A percentile compares a stretch with the other conserved stretches of the same genome.
These are phyloP conservation scores for Fusarium chaquense DNA, from an alignment of 2,329 filamentous ascomycete species.

Conservation along the genomic window DNA sequence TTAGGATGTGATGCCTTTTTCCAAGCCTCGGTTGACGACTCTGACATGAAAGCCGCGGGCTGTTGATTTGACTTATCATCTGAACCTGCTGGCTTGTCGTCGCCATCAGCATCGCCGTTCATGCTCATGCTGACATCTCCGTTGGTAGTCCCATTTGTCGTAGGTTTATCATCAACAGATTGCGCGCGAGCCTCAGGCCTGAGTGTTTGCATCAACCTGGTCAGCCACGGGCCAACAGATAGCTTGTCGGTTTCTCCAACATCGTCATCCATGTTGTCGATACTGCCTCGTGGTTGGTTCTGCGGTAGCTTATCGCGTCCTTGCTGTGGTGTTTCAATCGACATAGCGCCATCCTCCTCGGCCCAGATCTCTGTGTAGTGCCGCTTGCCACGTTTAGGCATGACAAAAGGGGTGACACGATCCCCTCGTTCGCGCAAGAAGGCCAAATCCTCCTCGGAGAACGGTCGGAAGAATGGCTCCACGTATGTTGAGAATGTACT, in stretches of 20 bases:
- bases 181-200: constrained; percentile 77
- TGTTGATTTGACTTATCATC: constrained; percentile 61
- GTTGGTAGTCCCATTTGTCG: constrained; percentile 64
- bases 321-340: constrained; percentile 74
- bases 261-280: constrained; percentile 88
- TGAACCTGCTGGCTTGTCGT: constrained; percentile 50
- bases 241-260: constrained; percentile 90
- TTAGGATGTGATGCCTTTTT: constrained; percentile 81
- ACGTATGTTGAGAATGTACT: constrained; percentile 92
- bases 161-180: constrained; percentile 67
- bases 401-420: constrained; percentile 83
- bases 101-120: constrained; percentile 61
- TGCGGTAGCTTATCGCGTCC: constrained; percentile 75
- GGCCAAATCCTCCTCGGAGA: constrained; percentile 92
- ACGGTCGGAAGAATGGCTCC: constrained; percentile 89
- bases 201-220: constrained; percentile 82
- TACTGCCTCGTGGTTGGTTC: constrained; percentile 85
- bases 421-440: constrained; percentile 93
- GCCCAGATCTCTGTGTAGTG: constrained; percentile 94
- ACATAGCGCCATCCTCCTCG: constrained; percentile 87
- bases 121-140: constrained; percentile 67
- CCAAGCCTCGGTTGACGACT: constrained; percentile 80
- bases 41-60: constrained; percentile 83
- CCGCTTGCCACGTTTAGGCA: constrained; percentile 85
- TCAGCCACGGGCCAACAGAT: constrained; percentile 87